A percentile compares a stretch with the other conserved stretches of the same genome.
Conservation (phyloP, 2,329 filamentous ascomycete genomes). For the Colletotrichum phormii region DNA sequence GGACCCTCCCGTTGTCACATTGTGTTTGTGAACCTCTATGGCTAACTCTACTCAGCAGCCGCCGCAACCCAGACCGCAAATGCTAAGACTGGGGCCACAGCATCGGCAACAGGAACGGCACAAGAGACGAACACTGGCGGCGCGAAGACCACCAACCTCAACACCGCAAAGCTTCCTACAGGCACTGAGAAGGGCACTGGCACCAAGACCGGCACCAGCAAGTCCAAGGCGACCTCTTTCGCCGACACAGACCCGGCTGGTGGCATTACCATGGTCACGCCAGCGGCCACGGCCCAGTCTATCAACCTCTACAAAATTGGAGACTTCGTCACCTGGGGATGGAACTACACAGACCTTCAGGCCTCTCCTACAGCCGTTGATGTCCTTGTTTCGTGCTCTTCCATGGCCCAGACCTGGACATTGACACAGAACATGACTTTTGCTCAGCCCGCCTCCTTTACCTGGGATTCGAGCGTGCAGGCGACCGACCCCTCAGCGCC, state of each 20-base stretch:
- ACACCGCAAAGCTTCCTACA: constrained; percentile 49
- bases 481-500: constrained; percentile 57
- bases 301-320: constrained; percentile 70
- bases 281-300: constrained; percentile 55
- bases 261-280: constrained; percentile 54
- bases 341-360: constrained; percentile 74
- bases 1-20: not conserved
- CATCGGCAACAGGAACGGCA: constrained; percentile 37
- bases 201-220: constrained; percentile 42
- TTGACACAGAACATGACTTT: constrained; percentile 74
- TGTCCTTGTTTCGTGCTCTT: constrained; percentile 67
- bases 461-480: constrained; percentile 68
- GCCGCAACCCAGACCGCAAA: constrained; percentile 23
- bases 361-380: constrained; percentile 71
- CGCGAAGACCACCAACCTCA: constrained; percentile 51
- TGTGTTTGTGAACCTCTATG: not conserved
- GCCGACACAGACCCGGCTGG: constrained; percentile 60
- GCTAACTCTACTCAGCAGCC: constrained; percentile 14
- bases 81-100: constrained; percentile 36
- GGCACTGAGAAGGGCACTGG: constrained; percentile 40
- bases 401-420: constrained; percentile 66
- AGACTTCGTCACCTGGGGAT: constrained; percentile 69
- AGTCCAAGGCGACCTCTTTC: constrained; percentile 53
- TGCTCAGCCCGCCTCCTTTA: constrained; percentile 58
- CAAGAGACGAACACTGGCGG: constrained; percentile 40